Base-by-base conservation (phyloP, 1,139 yeast species). In the Kodamaea sp. region DNA sequence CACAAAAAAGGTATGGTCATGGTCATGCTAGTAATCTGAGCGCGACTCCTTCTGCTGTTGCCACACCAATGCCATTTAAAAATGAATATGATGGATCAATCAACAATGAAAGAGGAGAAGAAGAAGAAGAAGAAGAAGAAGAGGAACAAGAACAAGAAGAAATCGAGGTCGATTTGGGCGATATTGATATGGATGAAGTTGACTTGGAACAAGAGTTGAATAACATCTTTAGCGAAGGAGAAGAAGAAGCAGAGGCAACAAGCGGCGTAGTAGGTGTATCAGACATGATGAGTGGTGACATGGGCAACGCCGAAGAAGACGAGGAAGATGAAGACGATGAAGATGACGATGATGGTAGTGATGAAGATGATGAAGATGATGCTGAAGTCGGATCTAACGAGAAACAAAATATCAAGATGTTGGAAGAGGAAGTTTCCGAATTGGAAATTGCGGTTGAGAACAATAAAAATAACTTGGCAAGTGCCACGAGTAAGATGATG, bases 401-500 rank as follows among this genome's bases (percentile, higher is more conserved):
- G 20, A 64, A 77, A 42, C 89, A 85, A 47, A 95, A 86, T 50
- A 78, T 78, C 49, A 89, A 84, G 54, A 73, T 89, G 50, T 67
- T 92, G 43, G 79, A 79, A 46, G 97, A 90, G 58, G 97, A 90
- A 58, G 81, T 94, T 39, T 67, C 75, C 9, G 98, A 94, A 55
- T 70, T 94, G 46, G 90, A 86, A 54, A 67, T 78, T 31, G 90
- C 92, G 0, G 85, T 94, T 40, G 80, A 76, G 38, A 81, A 81
- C 52, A 92, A 90, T 54, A 79, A 79, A 55, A 74, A 74, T 38
- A 92, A 87, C 50, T 77, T 88, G 36, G 78, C 75, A 11, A 82
- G 83, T 42, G 90, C 95, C 2, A 79, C 90, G 11, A 89, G 89
- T 58, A 90, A 90, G 52, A 84, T 92, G 67, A 75, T 92, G 79